Percentiles rank a stretch among this genome's conserved stretches.
Evolutionary conservation across 2,329 filamentous ascomycete genomes (phyloP).

Genomic region (Ambrosiella xylebori): DNA sequence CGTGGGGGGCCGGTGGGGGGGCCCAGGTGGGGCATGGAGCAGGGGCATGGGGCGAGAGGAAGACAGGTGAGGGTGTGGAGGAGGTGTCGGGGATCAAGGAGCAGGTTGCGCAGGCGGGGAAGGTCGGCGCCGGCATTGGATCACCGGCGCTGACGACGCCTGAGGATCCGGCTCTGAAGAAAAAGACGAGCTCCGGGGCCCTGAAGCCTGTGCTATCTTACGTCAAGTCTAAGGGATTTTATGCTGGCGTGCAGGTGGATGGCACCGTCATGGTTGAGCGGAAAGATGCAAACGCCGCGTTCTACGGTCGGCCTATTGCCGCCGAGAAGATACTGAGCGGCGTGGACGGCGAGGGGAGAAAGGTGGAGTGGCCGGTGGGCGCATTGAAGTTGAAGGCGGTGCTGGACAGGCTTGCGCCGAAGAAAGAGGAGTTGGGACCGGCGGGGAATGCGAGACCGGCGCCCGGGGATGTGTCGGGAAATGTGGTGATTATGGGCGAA

Average conservation of each 20-base stretch:
- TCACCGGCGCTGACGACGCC: background rate
- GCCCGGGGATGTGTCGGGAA: background rate
- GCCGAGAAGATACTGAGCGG: conserved; percentile 32
- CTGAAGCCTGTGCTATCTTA: conserved; percentile 42
- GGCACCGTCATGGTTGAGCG: conserved; percentile 75
- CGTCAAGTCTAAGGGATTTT: conserved; percentile 76
- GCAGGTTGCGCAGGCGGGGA: background rate
- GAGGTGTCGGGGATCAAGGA: background rate
- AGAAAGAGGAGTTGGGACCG: background rate
- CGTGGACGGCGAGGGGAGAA: conserved; percentile 15
- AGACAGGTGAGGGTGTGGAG: conserved; percentile 3
- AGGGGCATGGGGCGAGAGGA: conserved; percentile 12
- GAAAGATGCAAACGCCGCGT: conserved; percentile 72
- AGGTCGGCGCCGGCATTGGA: background rate
- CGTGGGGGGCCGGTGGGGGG: conserved; percentile 52
- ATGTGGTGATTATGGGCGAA: background rate
- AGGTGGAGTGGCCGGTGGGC: conserved; percentile 5
- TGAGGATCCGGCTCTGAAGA: background rate
- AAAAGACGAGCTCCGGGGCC: conserved; percentile 13
- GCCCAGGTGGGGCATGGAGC: conserved; percentile 37
- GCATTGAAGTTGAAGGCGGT: conserved; percentile 2
- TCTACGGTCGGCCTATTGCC: conserved; percentile 49
- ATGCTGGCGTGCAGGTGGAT: conserved; percentile 72
- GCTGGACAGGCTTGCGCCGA: background rate
- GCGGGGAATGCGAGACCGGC: background rate